These are phyloP conservation scores for Amaranthus hypochondriacus DNA, from an alignment of 148 eudicot species.

Conservation along the genomic window DNA sequence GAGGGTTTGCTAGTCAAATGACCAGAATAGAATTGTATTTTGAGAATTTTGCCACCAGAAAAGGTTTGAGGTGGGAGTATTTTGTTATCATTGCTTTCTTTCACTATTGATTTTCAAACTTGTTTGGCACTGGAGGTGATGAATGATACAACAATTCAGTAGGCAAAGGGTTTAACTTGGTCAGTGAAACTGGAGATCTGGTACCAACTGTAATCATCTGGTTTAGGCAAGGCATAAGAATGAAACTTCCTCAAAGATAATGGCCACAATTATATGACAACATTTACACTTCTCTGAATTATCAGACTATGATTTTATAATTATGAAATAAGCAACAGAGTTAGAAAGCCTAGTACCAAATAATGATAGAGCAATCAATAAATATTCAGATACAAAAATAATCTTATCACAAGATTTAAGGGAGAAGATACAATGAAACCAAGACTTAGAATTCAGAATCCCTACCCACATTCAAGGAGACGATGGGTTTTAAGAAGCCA, in stretches of 20 bases:
- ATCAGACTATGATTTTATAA: neutral
- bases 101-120: constrained; percentile 46
- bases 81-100: constrained; percentile 49
- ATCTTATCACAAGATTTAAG: no score
- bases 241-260: no score
- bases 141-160: constrained; percentile 40
- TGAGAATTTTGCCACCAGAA: constrained; percentile 39
- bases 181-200: constrained; percentile 29
- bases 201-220: constrained; percentile 41
- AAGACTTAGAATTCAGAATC: no score
- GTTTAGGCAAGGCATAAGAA: constrained; percentile 79
- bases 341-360: neutral
- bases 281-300: neutral
- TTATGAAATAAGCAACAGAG: neutral
- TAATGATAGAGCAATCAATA: neutral
- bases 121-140: constrained; percentile 39
- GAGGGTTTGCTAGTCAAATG: constrained; percentile 52
- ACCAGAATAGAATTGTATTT: constrained; percentile 66
- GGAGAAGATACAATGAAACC: no score
- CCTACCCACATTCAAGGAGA: no score
- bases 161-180: constrained; percentile 30
- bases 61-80: constrained; percentile 42
- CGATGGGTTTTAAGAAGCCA: no score
- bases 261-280: constrained; percentile 19
- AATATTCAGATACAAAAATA: no score